A percentile compares a stretch with the other conserved stretches of the same genome.
phyloP scores from a whole-genome alignment of 805 yeast genomes.

The Yarrowia bubula region DNA sequence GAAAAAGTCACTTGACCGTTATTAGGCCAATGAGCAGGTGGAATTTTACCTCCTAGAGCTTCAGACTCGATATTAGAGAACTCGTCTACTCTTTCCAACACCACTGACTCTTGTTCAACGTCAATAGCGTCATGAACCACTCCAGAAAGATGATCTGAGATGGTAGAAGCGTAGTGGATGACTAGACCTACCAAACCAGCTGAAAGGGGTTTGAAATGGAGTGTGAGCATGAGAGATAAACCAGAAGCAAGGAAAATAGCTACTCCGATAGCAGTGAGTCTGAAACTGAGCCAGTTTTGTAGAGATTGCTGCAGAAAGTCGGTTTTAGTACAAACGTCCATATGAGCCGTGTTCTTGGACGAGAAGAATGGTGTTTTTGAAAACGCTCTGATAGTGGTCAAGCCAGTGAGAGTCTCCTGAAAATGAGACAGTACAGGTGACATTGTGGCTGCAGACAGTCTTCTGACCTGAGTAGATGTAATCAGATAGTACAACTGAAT shows the following conservation, averaged over 20 bases:
- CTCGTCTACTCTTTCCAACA: constrained; percentile 93
- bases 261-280: constrained; percentile 81
- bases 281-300: constrained; percentile 86
- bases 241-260: constrained; percentile 76
- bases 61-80: constrained; percentile 32
- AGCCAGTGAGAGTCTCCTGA: constrained; percentile 89
- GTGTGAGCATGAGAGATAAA: constrained; percentile 64
- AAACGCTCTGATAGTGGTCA: constrained; percentile 89
- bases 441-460: constrained; percentile 80
- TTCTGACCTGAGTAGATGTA: constrained; percentile 83
- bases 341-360: constrained; percentile 68
- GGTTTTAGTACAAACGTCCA: constrained; percentile 83
- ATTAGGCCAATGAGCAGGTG: constrained; percentile 70
- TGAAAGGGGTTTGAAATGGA: constrained; percentile 56
- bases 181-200: constrained; percentile 96
- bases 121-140: constrained; percentile 83
- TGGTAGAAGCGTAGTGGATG: constrained; percentile 59
- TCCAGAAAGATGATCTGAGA: constrained; percentile 84
- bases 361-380: constrained; percentile 85
- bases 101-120: constrained; percentile 94
- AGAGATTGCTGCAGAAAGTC: constrained; percentile 91
- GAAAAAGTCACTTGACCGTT: constrained; percentile 62
- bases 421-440: constrained; percentile 96
- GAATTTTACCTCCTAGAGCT: constrained; percentile 33
- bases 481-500: constrained; percentile 74